Percentiles rank a stretch among this genome's conserved stretches.
phyloP scores from a whole-genome alignment of 305 asterid species.

The Fraxinus greggii region DNA sequence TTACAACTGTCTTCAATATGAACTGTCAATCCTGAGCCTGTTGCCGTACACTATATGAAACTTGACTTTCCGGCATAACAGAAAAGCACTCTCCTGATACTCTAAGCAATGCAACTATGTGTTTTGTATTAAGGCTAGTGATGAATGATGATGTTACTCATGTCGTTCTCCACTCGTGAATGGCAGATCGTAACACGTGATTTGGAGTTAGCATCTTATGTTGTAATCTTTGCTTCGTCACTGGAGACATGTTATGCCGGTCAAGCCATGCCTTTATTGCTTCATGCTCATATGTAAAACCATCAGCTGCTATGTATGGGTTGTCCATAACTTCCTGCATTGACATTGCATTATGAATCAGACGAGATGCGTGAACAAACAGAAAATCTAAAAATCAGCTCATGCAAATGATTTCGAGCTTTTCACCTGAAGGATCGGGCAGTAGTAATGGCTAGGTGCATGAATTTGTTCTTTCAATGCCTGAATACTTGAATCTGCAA shows the following conservation, averaged over 20 bases:
- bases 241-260: slow-evolving; percentile 59
- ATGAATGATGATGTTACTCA: slow-evolving; percentile 18
- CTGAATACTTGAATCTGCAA: slow-evolving; percentile 44
- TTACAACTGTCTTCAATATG: not conserved
- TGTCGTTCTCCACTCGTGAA: slow-evolving; percentile 60
- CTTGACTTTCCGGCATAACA: not conserved
- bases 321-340: slow-evolving; percentile 83
- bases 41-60: not conserved
- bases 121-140: not conserved
- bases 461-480: slow-evolving; percentile 28
- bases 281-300: slow-evolving; percentile 77
- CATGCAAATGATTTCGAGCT: not conserved
- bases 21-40: not conserved
- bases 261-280: slow-evolving; percentile 76
- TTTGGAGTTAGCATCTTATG: slow-evolving; percentile 67
- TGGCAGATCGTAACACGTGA: slow-evolving; percentile 61
- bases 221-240: slow-evolving; percentile 53
- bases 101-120: slow-evolving; percentile 1
- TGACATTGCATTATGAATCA: not conserved
- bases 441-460: slow-evolving; percentile 66
- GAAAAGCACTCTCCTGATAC: not conserved
- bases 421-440: slow-evolving; percentile 82
- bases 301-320: slow-evolving; percentile 86
- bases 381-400: not conserved
- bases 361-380: slow-evolving; percentile 18